Evolutionary conservation across 2,329 filamentous ascomycete species (phyloP), one percentile per base, ranked within the genome.

Genomic region (Aaosphaeria pasadenensis): DNA sequence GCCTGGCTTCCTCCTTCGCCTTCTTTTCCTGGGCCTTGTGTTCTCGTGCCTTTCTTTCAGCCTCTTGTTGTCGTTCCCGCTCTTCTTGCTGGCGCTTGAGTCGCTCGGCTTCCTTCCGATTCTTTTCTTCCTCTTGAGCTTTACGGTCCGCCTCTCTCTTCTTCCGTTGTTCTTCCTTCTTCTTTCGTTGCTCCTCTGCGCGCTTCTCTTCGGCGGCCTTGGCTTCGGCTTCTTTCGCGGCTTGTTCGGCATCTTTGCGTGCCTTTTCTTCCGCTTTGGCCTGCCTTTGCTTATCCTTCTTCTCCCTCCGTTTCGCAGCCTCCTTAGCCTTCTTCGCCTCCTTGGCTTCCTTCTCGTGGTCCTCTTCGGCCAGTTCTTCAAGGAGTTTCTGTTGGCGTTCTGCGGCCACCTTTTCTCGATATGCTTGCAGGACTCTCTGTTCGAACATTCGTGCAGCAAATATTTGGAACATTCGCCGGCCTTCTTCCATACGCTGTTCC

Each of bases 391-490:
- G 81, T 66, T 96, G 92, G 30, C 94, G 88, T 73, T 99, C 92
- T 60, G 87, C 85, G 13, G 94, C 90, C 3, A 99, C 92, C 70
- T 96, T 96, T 74, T 97, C 92, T 70, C 91, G 88, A 73, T 99
- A 99, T n/a, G 94, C 94, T 39, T 89, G 92, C 50, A 99, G 79
- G 24, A 99, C 94, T 54, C 94, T 83, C 71, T 99, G 94, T 74
- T 99, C 94, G 71, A 99, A 99, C 94, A 99, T 99, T 54, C 94
- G 86, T 49, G 94, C 94, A 52, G 94, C 94, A 71, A 99, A 99
- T 70, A 99, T 97, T 71, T 99, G 94, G 69, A 99, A 99, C 94
- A 99, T 99, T 59, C 92, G 83, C 48, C 94, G 85, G 52, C 94
- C 94, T 77, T 99, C 94, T 70, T 97, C 91, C 94, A 99, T 97